Evolutionary conservation across 805 yeast genomes (phyloP).

Genomic region (Sungouiozyma intestinalis): DNA sequence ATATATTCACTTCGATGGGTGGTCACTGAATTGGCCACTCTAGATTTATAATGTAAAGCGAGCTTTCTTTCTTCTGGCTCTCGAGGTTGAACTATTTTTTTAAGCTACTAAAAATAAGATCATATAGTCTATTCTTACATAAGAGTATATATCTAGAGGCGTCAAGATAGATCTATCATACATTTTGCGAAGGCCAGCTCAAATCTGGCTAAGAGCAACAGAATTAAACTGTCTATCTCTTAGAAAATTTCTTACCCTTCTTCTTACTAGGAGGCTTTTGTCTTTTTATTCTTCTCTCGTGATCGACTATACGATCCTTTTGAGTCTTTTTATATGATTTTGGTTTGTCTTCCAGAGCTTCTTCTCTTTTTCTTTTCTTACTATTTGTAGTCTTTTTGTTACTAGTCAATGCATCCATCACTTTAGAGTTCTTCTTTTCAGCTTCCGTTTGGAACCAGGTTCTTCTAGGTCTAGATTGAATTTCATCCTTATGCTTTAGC

Average conservation of each 20-base stretch:
- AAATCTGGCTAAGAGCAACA: too few species aligned
- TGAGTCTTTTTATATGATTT: slow-evolving; percentile 76
- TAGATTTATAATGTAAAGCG: too few species aligned
- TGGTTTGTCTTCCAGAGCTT: slow-evolving; percentile 42
- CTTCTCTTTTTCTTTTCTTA: slow-evolving; percentile 62
- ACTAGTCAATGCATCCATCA: slow-evolving; percentile 31
- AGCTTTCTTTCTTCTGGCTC: too few species aligned
- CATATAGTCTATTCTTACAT: too few species aligned
- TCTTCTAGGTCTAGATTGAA: slow-evolving; percentile 81
- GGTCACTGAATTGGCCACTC: too few species aligned
- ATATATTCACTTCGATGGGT: too few species aligned
- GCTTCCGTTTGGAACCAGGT: slow-evolving; percentile 80
- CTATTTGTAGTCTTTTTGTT: slow-evolving; percentile 47
- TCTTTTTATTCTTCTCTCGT: slow-evolving; percentile 32
- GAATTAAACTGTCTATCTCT: not conserved
- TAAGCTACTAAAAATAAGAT: too few species aligned
- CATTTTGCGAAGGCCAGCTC: not conserved
- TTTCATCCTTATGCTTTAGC: slow-evolving; percentile 70
- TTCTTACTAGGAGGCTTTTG: slow-evolving; percentile 23
- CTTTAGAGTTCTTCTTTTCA: slow-evolving; percentile 34
- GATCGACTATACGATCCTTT: slow-evolving; percentile 50
- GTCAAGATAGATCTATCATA: not conserved
- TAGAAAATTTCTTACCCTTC: slow-evolving; percentile 13
- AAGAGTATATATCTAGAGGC: too few species aligned
- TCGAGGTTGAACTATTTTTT: too few species aligned